Evolutionary conservation across 1,284 basidiomycete genomes (phyloP), one percentile per base, ranked within the genome.

Genomic region (Ganoderma meredithae): DNA sequence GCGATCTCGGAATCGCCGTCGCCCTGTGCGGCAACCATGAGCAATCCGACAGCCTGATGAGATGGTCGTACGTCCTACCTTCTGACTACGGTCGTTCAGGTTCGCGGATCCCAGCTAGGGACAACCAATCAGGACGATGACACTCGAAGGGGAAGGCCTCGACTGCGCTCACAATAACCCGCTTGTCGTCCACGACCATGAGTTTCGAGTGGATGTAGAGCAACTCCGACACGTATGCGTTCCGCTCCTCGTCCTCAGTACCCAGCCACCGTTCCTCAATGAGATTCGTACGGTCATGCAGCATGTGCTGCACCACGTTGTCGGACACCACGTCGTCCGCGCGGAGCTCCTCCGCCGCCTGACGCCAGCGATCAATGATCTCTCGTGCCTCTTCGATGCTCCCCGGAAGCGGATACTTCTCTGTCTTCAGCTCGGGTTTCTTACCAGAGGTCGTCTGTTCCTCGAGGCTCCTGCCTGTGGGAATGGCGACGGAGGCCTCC

Each of bases 1-100:
- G 94, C 94, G 73, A 98, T 97, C 81, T 98, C 96, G 1, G 94
- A 96, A 79, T 98, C 96, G 43, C 95, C 94, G 75, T 97, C 90
- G 39, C 96, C 96, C 86, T 92, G 74, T 53, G 76, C 67, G 68
- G n/a, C 19, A 49, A 4, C 43, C 49, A 47, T 61, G 12, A 69
- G 39, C 13, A 56, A 62, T 25, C 12, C 25, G 65, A 27, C 40
- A 40, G 9, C n/a, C n/a, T 25, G 17, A 40, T 33, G 4, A 8
- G 8, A n/a, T 36, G 17, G 31, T 9, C 8, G 33, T 31, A 6
- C 8, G 44, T 52, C 77, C 44, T 64, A 86, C 90, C 84, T 86
- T 90, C 79, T 94, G 91, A 71, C 90, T 92, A 40, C 94, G 90
- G 74, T 96, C 95, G 75, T 98, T 98, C 73, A 97, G 81, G 78